Base-by-base conservation (phyloP, 805 yeast genomes). In the Diddensiella santjacobensis region DNA sequence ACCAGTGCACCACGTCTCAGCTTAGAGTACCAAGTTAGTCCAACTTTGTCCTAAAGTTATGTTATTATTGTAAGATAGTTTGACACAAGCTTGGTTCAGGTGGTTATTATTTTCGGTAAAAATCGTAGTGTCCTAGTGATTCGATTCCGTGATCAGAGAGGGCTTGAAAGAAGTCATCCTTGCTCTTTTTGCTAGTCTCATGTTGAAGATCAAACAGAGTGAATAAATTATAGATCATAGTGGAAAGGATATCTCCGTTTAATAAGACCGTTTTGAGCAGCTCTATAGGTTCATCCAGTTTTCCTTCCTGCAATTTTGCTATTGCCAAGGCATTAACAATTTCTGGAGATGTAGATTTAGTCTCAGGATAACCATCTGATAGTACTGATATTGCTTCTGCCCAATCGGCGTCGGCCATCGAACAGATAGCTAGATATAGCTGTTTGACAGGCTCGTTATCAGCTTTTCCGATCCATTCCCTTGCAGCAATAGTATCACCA, bases 401-500 rank as follows among this genome's bases (percentile, higher is more conserved):
- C 50, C 56, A 53, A 36, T 63, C 63, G 3, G 55, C 55, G 24
- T 63, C 63, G 3, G 62, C 64, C 35, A 61, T 55, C 11, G 54
- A 48, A 31, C 59, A 51, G 1, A 62, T 45, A 3, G 56, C 51
- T 30, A 18, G 26, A 10, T 53, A 23, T 22, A 35, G 13, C 1
- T 44, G 44, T 18, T 33, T 17, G 3, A 31, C n/a, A 5, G 26
- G 4, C 6, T 22, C 23, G 23, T 40, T 41, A 13, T 44, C 37
- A 2, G 40, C 29, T 47, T 44, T 47, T 19, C 31, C 35, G 18
- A 57, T 42, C 69, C 68, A 63, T 30, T 58, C 57, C 3, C 59
- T 52, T 10, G 68, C 65, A 2, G 59, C 45, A 22, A 54, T 40
- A 6, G 66, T 57, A 47, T 65, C 66, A 18, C 69, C 69, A 5